Base-by-base conservation (phyloP, 768 basidiomycete genomes). In the Tylopilus plumbeoviolaceoides region DNA sequence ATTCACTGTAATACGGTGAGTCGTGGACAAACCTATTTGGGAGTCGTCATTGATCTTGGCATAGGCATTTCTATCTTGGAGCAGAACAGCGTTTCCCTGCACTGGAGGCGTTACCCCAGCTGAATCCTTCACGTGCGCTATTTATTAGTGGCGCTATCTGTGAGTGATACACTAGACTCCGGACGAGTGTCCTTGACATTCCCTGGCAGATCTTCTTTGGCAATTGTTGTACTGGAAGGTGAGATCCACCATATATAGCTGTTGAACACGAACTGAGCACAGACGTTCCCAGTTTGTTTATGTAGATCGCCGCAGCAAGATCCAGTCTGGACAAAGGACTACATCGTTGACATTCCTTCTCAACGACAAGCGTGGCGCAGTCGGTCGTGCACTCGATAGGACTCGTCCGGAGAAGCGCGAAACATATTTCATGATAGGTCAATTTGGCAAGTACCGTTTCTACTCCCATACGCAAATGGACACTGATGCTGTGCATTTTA, bases 151-250 rank as follows among this genome's bases (percentile, higher is more conserved):
- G 87, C 36, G 80, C 82, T 40, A 87, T 95, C 52, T 98, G 94
- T 97, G 58, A 64, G 91, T 48, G 35, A 36, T 6, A 36, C 15
- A 6, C 15, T 46, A 10, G 11, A 64, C 53, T 61, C 20, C 57
- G 39, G 39, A 40, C 10, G 54, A 5, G 11, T 12, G 25, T 43
- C 39, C 38, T 45, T 51, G 38, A 61, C 51, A 17, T 53, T 38
- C 23, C 39, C 15, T 46, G n/a, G 41, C 58, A 98, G 95, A 97
- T 69, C 73, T 91, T 33, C 78, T 90, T 31, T 98, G 95, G 95
- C 95, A 98, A 74, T 63, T 86, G 28, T 70, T 93, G 27, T 98
- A 98, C 64, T 98, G 91, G 88, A 95, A 97, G 77, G 87, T 84
- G 56, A 52, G 66, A 23, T 35, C 8, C 45, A 30, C 42, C 8